Evolutionary conservation across 345 rosid species (phyloP).

Genomic region (Hibiscus syriacus): DNA sequence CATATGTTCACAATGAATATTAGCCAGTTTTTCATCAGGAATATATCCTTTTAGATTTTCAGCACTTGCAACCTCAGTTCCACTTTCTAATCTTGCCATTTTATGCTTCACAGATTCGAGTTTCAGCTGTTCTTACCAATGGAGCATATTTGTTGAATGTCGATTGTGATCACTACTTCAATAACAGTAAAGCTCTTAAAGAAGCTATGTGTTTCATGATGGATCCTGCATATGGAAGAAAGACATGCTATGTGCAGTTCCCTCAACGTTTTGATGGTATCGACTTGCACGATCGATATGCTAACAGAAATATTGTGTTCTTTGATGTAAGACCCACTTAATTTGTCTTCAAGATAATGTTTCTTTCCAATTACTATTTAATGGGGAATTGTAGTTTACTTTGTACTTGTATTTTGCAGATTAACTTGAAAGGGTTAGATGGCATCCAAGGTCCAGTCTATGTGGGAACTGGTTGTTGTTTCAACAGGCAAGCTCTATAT

Average conservation of each 20-base stretch:
- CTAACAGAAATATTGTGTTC: conserved; percentile 96
- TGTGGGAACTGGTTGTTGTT: conserved; percentile 99
- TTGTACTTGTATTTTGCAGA: conserved; percentile 36
- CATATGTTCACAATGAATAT: not conserved
- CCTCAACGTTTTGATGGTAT: conserved; percentile 99
- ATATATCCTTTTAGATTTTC: not conserved
- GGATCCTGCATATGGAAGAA: conserved; percentile 86
- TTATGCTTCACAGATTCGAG: conserved; percentile 69
- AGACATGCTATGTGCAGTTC: conserved; percentile 97
- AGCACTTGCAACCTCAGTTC: not conserved
- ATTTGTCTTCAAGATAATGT: conserved; percentile 10
- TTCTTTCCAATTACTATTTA: not conserved
- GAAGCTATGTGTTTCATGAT: conserved; percentile 99
- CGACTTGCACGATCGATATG: conserved; percentile 97
- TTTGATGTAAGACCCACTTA: conserved; percentile 61
- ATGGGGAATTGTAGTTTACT: not conserved
- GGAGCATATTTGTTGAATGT: conserved; percentile 98
- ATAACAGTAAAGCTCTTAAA: conserved; percentile 94
- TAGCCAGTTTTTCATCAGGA: not conserved
- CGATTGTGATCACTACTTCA: conserved; percentile 99
- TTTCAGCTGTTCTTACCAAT: conserved; percentile 97
- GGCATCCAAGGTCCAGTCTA: conserved; percentile 99
- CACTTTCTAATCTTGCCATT: conserved; percentile 17
- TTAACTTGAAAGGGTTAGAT: conserved; percentile 95
- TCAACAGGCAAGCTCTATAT: conserved; percentile 96